phyloP scores from a whole-genome alignment of 257 asterid genomes.

The Petunia secreta region DNA sequence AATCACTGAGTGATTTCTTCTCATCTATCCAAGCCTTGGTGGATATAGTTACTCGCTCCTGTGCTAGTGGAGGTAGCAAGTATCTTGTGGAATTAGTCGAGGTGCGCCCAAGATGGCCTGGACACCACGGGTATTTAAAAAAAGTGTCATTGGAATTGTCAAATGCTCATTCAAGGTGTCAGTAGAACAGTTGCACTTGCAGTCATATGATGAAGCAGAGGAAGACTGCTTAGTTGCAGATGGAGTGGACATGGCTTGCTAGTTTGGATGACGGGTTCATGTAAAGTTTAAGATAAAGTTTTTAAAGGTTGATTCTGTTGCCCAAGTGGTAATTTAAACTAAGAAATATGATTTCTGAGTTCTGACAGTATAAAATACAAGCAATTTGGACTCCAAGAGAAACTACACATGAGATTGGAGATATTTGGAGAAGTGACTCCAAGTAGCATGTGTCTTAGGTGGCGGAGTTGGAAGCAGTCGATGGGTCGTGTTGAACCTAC shows the following conservation, averaged over 20 bases:
- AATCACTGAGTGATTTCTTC: no score
- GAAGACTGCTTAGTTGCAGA: background rate
- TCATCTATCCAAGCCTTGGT: no score
- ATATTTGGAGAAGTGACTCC: no score
- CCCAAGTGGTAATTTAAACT: background rate
- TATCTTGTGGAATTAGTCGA: no score
- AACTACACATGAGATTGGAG: no score
- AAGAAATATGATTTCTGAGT: background rate
- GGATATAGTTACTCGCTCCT: no score
- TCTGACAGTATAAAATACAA: slow-evolving; percentile 3
- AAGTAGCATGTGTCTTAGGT: no score
- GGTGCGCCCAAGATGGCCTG: no score
- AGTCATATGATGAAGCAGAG: background rate
- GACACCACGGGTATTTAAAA: no score
- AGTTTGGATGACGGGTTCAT: background rate
- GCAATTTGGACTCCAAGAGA: background rate
- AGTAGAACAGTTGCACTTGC: background rate
- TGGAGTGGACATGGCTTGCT: background rate
- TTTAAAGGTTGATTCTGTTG: background rate
- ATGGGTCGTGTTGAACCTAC: no score
- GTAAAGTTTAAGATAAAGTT: background rate
- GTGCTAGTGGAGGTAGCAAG: no score
- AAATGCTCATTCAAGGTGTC: background rate
- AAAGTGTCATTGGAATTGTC: background rate
- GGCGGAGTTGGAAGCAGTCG: no score